A percentile compares a stretch with the other conserved stretches of the same genome.
Evolutionary conservation across 176 grass and related monocot species (phyloP).

Genomic region (Lolium rigidum): DNA sequence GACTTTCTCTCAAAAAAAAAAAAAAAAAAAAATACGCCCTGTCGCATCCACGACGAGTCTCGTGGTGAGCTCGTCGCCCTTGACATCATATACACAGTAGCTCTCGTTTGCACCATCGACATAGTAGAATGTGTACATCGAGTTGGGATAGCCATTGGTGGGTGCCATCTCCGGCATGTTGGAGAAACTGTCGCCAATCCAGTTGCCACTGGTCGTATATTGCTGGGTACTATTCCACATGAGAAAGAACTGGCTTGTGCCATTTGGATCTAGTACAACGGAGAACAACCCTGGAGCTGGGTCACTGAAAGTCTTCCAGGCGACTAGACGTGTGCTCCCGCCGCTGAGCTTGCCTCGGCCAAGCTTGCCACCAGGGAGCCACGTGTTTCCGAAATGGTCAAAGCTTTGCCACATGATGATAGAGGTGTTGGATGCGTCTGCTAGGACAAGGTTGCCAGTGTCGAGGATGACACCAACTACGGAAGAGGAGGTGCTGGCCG

Average conservation of each 20-base stretch:
- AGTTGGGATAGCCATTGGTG: constrained; percentile 7
- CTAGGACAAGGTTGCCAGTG: constrained; percentile 62
- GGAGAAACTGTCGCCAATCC: constrained; percentile 44
- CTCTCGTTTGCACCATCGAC: constrained; percentile 23
- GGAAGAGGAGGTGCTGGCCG: background rate
- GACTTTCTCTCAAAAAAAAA: no score
- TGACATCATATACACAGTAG: constrained; percentile 50
- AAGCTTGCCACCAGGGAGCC: constrained; percentile 56
- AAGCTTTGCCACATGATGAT: constrained; percentile 65
- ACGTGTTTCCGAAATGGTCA: constrained; percentile 61
- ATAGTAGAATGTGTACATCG: constrained; percentile 44
- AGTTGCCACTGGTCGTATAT: constrained; percentile 60
- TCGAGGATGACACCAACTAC: constrained; percentile 53
- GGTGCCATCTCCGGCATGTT: constrained; percentile 51
- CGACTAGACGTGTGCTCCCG: constrained; percentile 22
- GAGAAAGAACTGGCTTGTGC: constrained; percentile 56
- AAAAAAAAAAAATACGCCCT: constrained; percentile 37
- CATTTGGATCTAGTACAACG: constrained; percentile 45
- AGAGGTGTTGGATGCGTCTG: constrained; percentile 45
- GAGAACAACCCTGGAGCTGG: constrained; percentile 53
- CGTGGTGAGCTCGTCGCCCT: constrained; percentile 3
- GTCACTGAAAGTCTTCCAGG: constrained; percentile 48
- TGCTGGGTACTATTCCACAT: constrained; percentile 39
- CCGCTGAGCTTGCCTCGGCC: constrained; percentile 49
- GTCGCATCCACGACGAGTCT: constrained; percentile 39